Percentiles rank a stretch among this genome's conserved stretches.
These are phyloP conservation scores for Populus simonii DNA, from an alignment of 345 rosid species.

Conservation along the genomic window DNA sequence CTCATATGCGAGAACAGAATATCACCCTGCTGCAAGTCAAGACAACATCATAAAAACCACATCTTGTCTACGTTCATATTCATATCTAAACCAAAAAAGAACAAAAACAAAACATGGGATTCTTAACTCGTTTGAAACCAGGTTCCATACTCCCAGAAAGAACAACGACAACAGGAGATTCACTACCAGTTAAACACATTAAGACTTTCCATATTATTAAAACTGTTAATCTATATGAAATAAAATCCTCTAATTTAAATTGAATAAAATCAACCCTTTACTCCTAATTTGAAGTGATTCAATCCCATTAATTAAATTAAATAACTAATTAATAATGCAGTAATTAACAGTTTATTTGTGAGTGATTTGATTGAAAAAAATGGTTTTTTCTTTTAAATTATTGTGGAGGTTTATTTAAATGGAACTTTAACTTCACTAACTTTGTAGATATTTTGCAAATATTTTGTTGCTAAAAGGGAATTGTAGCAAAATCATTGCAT, in stretches of 20 bases:
- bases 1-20: constrained; percentile 62
- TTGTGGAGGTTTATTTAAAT: constrained; percentile 65
- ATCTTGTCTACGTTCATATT: not conserved
- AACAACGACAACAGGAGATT: constrained; percentile 78
- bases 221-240: constrained; percentile 30
- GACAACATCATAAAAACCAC: not conserved
- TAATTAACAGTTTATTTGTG: not conserved
- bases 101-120: not conserved
- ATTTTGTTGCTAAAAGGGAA: not conserved
- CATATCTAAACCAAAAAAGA: too few species aligned
- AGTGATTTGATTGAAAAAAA: constrained; percentile 4
- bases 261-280: too few species aligned
- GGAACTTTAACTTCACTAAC: constrained; percentile 21
- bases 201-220: constrained; percentile 76
- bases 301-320: too few species aligned
- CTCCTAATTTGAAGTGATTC: too few species aligned
- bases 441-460: not conserved
- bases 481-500: not conserved
- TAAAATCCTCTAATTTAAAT: too few species aligned
- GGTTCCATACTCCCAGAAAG: constrained; percentile 84
- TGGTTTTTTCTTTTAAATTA: constrained; percentile 11
- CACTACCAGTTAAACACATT: constrained; percentile 65
- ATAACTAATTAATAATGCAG: not conserved
- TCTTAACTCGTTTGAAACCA: constrained; percentile 58
- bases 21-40: constrained; percentile 66